Conservation (phyloP, 371 early-diverging fungal species). For the Zychaea mexicana region DNA sequence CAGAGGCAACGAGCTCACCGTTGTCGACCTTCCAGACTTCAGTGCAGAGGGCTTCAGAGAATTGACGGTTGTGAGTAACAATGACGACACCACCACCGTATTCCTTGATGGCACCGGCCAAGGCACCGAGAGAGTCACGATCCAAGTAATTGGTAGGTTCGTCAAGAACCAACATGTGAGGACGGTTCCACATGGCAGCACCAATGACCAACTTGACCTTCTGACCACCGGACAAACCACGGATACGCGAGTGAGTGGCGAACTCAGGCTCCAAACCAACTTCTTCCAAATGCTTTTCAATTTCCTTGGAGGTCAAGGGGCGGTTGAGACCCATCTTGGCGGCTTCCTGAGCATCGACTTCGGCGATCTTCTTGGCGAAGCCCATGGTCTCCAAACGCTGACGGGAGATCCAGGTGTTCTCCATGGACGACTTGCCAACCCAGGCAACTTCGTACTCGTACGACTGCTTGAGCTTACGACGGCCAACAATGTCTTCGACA, state of each 20-base stretch:
- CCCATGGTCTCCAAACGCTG: conserved; percentile 72
- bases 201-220: conserved; percentile 90
- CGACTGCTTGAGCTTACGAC: conserved; percentile 72
- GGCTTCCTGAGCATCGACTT: conserved; percentile 68
- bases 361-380: conserved; percentile 67
- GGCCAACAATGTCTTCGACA: conserved; percentile 62
- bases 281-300: conserved; percentile 71
- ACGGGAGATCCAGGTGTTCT: conserved; percentile 75
- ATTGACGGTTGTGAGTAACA: conserved; percentile 78
- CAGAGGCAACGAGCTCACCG: conserved; percentile 59
- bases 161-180: conserved; percentile 88
- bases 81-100: conserved; percentile 81
- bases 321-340: conserved; percentile 68
- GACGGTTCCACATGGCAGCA: conserved; percentile 84
- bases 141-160: conserved; percentile 90
- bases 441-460: conserved; percentile 71
- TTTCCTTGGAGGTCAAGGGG: conserved; percentile 66
- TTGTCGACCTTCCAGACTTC: conserved; percentile 80
- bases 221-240: conserved; percentile 90
- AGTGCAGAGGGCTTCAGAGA: conserved; percentile 68
- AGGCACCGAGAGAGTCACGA: conserved; percentile 76
- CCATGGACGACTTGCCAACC: conserved; percentile 62
- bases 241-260: conserved; percentile 82
- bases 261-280: conserved; percentile 74
- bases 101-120: conserved; percentile 66